Conservation (phyloP, 2,329 filamentous ascomycete species). For the Hymenoscyphus linearis region DNA sequence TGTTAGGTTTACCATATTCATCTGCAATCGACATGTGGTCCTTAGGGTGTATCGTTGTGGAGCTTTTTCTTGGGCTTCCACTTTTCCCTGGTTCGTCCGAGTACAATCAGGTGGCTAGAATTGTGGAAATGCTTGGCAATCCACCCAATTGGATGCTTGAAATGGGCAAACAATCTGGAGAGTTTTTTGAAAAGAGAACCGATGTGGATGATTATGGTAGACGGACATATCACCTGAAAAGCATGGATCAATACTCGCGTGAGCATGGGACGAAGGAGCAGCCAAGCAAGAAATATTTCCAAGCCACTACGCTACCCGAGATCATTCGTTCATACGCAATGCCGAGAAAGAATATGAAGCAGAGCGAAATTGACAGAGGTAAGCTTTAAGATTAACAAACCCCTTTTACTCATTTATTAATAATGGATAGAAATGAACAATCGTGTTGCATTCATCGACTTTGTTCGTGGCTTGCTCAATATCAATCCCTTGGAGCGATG, state of each 20-base stretch:
- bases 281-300: conserved; percentile 99
- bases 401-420: conserved; percentile 11
- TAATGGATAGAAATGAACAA: conserved; percentile 84
- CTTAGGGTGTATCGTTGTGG: conserved; percentile 94
- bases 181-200: conserved; percentile 89
- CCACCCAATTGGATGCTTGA: conserved; percentile 99
- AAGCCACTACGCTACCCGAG: conserved; percentile 86
- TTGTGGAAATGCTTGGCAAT: conserved; percentile 95
- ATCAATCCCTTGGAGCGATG: conserved; percentile 95
- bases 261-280: conserved; percentile 97
- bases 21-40: conserved; percentile 99
- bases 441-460: conserved; percentile 94
- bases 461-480: conserved; percentile 85
- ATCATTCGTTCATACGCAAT: conserved; percentile 98
- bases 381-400: conserved; percentile 34
- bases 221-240: conserved; percentile 86
- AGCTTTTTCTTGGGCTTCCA: conserved; percentile 90
- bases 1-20: conserved; percentile 93
- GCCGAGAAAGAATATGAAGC: conserved; percentile 99
- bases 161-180: conserved; percentile 94
- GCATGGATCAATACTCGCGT: conserved; percentile 94
- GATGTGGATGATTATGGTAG: conserved; percentile 85
- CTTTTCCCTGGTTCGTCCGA: conserved; percentile 96
- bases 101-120: conserved; percentile 96
- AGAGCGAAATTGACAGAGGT: conserved; percentile 93